A percentile compares a stretch with the other conserved stretches of the same genome.
These are phyloP conservation scores for Wickerhamiella occidentalis DNA, from an alignment of 805 yeast species.

Conservation along the genomic window DNA sequence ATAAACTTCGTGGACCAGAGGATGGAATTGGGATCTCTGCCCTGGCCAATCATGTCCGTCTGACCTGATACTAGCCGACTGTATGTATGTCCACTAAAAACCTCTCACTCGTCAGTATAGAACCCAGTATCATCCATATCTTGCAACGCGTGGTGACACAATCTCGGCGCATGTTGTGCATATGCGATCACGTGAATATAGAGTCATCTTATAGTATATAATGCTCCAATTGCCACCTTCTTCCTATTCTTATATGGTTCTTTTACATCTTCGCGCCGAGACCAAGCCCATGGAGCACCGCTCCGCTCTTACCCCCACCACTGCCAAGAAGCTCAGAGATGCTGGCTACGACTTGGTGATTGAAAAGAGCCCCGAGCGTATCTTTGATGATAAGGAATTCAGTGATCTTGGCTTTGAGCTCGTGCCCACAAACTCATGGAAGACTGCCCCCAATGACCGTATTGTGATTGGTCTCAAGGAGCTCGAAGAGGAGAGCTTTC, in stretches of 20 bases:
- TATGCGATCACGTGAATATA: conserved; percentile 5
- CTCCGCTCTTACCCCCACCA: conserved; percentile 90
- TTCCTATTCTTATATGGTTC: no score
- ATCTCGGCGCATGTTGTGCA: not conserved
- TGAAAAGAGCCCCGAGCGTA: conserved; percentile 76
- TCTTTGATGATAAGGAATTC: conserved; percentile 67
- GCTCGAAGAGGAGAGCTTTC: conserved; percentile 86
- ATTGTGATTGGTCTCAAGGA: conserved; percentile 90
- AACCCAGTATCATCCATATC: no score
- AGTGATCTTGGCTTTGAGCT: conserved; percentile 66
- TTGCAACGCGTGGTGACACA: not conserved
- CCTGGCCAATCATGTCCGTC: no score
- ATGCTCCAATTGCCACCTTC: no score
- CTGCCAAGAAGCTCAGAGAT: conserved; percentile 60
- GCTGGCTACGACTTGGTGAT: conserved; percentile 79
- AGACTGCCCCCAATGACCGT: conserved; percentile 76
- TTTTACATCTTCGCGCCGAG: conserved; percentile 87
- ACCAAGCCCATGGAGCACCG: conserved; percentile 95
- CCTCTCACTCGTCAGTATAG: no score
- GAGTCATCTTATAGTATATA: conserved; percentile 1
- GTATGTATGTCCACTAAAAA: no score
- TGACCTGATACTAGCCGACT: no score
- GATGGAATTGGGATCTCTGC: no score
- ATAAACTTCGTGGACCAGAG: no score
- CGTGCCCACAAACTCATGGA: conserved; percentile 93